phyloP scores from a whole-genome alignment of 2,329 filamentous ascomycete species.

The Colletotrichum coccodes region DNA sequence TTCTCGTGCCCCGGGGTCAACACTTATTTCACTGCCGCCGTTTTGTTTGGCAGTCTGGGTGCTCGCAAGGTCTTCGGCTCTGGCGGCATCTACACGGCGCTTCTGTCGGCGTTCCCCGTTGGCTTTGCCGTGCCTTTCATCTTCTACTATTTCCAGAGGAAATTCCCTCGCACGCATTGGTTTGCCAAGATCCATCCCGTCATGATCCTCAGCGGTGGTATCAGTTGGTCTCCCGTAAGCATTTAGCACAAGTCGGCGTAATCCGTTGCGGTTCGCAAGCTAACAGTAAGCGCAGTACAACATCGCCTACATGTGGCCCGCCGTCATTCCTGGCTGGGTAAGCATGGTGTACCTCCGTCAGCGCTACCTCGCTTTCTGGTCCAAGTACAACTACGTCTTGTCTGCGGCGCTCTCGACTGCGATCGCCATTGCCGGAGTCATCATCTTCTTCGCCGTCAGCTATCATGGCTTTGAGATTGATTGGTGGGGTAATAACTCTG shows the following conservation, averaged over 20 bases:
- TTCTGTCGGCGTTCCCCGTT: slow-evolving; percentile 47
- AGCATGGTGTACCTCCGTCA: slow-evolving; percentile 54
- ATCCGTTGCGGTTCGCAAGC: too few relatives aligned
- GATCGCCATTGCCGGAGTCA: slow-evolving; percentile 43
- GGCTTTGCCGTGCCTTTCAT: slow-evolving; percentile 45
- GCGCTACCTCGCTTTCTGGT: slow-evolving; percentile 48
- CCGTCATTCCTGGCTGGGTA: slow-evolving; percentile 52
- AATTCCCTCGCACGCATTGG: slow-evolving; percentile 44
- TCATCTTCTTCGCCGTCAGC: slow-evolving; percentile 44
- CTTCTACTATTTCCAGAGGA: slow-evolving; percentile 44
- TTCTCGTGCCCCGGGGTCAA: slow-evolving; percentile 44
- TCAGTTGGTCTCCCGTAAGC: slow-evolving; percentile 44
- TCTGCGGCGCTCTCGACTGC: slow-evolving; percentile 43
- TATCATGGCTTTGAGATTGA: slow-evolving; percentile 37
- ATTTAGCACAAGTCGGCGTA: too few relatives aligned
- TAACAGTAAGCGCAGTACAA: slow-evolving; percentile 42
- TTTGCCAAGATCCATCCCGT: slow-evolving; percentile 53
- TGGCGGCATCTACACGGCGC: slow-evolving; percentile 46
- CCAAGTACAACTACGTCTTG: slow-evolving; percentile 49
- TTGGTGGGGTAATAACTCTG: slow-evolving; percentile 42
- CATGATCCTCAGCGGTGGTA: slow-evolving; percentile 47
- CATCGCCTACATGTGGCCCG: slow-evolving; percentile 54
- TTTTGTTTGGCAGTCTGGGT: slow-evolving; percentile 54
- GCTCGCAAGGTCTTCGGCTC: slow-evolving; percentile 49
- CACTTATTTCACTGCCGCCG: slow-evolving; percentile 48